phyloP scores from a whole-genome alignment of 1,284 basidiomycete genomes.

The Blastosporella zonata region DNA sequence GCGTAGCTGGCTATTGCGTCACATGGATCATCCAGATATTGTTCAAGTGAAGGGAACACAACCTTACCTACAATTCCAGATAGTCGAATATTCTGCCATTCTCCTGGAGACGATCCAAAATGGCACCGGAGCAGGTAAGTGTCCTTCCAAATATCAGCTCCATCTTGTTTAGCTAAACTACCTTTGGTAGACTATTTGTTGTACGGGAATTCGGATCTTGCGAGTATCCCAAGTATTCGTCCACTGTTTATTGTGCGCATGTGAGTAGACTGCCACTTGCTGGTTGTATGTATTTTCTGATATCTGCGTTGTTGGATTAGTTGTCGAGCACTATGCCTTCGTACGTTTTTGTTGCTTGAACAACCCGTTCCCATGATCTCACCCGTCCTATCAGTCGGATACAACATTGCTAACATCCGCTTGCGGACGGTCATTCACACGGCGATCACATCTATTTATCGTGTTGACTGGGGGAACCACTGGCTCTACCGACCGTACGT shows the following conservation, averaged over 20 bases:
- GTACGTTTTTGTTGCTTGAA: no score
- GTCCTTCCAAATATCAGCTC: not conserved
- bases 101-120: constrained; percentile 33
- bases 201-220: constrained; percentile 26
- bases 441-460: constrained; percentile 26
- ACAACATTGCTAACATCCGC: constrained; percentile 30
- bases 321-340: constrained; percentile 33
- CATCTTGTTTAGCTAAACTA: not conserved
- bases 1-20: constrained; percentile 40
- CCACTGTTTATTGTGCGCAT: constrained; percentile 38
- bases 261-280: constrained; percentile 29
- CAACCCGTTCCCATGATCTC: not conserved
- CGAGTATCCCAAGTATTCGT: constrained; percentile 21
- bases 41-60: constrained; percentile 5
- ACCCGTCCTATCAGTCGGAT: constrained; percentile 43
- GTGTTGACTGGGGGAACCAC: constrained; percentile 20
- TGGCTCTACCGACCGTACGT: constrained; percentile 24
- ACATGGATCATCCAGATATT: constrained; percentile 15
- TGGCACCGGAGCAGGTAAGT: constrained; percentile 24
- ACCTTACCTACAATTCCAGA: constrained; percentile 11
- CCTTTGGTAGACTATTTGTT: constrained; percentile 5
- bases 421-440: constrained; percentile 27
- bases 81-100: constrained; percentile 23
- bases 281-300: not conserved
- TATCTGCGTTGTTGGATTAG: constrained; percentile 23